Percentiles rank a stretch among this genome's conserved stretches.
phyloP scores from a whole-genome alignment of 2,329 filamentous ascomycete genomes.

The Curvularia lunata region DNA sequence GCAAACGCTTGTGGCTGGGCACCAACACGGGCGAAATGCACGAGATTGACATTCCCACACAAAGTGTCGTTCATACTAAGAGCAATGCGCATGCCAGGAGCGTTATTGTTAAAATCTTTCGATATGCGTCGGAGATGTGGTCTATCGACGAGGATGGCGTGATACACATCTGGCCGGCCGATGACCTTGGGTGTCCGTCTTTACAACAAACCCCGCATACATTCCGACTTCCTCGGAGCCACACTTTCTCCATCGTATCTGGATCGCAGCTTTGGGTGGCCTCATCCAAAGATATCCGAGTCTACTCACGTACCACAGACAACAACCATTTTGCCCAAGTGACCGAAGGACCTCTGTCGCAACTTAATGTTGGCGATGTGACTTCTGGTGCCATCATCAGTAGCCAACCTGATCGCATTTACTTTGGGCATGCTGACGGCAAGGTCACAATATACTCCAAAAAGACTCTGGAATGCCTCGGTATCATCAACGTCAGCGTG shows the following conservation, averaged over 20 bases:
- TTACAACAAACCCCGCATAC: slow-evolving; percentile 75
- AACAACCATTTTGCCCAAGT: slow-evolving; percentile 76
- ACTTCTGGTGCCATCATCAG: slow-evolving; percentile 80
- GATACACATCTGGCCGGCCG: slow-evolving; percentile 84
- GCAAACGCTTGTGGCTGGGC: slow-evolving; percentile 83
- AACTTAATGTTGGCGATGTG: slow-evolving; percentile 81
- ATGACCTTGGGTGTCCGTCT: slow-evolving; percentile 75
- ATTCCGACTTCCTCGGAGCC: slow-evolving; percentile 78
- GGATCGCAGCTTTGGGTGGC: slow-evolving; percentile 87
- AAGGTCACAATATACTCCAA: slow-evolving; percentile 93
- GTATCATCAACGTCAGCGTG: slow-evolving; percentile 81
- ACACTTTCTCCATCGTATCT: slow-evolving; percentile 88
- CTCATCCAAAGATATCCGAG: slow-evolving; percentile 81
- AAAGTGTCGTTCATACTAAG: slow-evolving; percentile 72
- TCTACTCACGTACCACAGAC: slow-evolving; percentile 77
- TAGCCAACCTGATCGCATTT: slow-evolving; percentile 77
- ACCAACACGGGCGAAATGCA: slow-evolving; percentile 87
- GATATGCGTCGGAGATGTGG: slow-evolving; percentile 90
- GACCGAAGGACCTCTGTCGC: slow-evolving; percentile 70
- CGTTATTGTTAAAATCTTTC: slow-evolving; percentile 83
- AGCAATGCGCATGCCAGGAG: slow-evolving; percentile 75
- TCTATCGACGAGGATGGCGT: slow-evolving; percentile 89
- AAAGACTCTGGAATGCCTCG: slow-evolving; percentile 76
- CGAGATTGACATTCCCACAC: slow-evolving; percentile 81
- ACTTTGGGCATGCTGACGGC: slow-evolving; percentile 90